A percentile compares a stretch with the other conserved stretches of the same genome.
phyloP scores from a whole-genome alignment of 2,329 filamentous ascomycete genomes.

The Alternaria arborescens region DNA sequence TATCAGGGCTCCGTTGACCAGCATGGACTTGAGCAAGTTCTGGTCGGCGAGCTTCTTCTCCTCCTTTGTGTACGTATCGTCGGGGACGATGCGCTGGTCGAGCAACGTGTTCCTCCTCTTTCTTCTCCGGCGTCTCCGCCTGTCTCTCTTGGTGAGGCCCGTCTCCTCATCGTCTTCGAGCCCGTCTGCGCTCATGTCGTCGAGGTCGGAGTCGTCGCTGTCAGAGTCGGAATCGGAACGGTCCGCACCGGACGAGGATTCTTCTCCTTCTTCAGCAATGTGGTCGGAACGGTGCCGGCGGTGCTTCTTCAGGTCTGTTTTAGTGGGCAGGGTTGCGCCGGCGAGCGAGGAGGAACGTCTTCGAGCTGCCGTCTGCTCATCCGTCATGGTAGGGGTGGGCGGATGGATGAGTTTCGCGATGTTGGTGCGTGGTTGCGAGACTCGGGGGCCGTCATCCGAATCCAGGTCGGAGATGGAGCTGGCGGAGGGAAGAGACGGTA shows the following conservation, averaged over 20 bases:
- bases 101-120: conserved; percentile 74
- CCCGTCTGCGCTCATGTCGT: conserved; percentile 72
- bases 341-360: conserved; percentile 48
- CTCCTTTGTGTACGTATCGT: conserved; percentile 67
- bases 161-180: conserved; percentile 87
- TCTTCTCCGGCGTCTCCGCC: conserved; percentile 71
- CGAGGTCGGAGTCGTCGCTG: conserved; percentile 64
- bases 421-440: conserved; percentile 24
- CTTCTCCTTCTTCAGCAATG: conserved; percentile 48
- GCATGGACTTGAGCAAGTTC: conserved; percentile 72
- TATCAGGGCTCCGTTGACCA: conserved; percentile 83
- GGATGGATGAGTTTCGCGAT: conserved; percentile 44
- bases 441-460: conserved; percentile 28
- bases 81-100: conserved; percentile 71
- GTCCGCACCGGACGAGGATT: conserved; percentile 36
- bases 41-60: conserved; percentile 80
- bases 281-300: conserved; percentile 40
- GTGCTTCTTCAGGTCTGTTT: conserved; percentile 38
- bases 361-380: conserved; percentile 39
- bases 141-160: conserved; percentile 78
- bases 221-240: conserved; percentile 43
- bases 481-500: conserved; percentile 46
- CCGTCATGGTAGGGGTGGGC: conserved; percentile 44
- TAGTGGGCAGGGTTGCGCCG: conserved; percentile 34
- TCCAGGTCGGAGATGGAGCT: conserved; percentile 36